Conservation (phyloP, 1,139 yeast species). For the Sugiyamaella castrensis region DNA sequence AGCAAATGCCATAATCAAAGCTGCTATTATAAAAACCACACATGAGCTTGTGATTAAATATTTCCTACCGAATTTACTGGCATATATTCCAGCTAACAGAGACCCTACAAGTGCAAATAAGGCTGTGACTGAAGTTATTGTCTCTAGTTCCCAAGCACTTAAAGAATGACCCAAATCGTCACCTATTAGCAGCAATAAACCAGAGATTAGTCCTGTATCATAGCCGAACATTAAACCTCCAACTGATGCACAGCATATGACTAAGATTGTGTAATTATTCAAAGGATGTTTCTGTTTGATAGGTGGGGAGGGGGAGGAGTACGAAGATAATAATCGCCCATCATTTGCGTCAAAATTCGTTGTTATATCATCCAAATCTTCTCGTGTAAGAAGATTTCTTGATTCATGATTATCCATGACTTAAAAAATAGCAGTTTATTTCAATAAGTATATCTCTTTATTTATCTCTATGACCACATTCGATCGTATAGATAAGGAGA, state of each 20-base stretch:
- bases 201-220: constrained; percentile 28
- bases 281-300: background rate
- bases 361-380: too few species aligned
- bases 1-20: constrained; percentile 41
- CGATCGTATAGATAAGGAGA: too few species aligned
- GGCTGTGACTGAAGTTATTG: constrained; percentile 45
- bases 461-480: too few species aligned
- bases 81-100: constrained; percentile 38
- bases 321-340: too few species aligned
- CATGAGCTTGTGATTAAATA: constrained; percentile 40
- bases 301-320: too few species aligned
- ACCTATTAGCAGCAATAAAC: constrained; percentile 37
- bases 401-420: too few species aligned
- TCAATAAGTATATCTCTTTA: too few species aligned
- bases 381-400: too few species aligned
- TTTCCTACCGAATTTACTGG: constrained; percentile 39
- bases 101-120: constrained; percentile 46
- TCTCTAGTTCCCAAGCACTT: constrained; percentile 38
- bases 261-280: constrained; percentile 14
- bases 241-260: constrained; percentile 23
- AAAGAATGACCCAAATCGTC: constrained; percentile 32
- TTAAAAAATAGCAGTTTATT: too few species aligned
- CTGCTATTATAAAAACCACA: constrained; percentile 39
- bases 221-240: constrained; percentile 31
- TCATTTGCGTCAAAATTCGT: too few species aligned